Base-by-base conservation (phyloP, 2,329 filamentous ascomycete genomes). In the Byssoonygena ceratinophila region DNA sequence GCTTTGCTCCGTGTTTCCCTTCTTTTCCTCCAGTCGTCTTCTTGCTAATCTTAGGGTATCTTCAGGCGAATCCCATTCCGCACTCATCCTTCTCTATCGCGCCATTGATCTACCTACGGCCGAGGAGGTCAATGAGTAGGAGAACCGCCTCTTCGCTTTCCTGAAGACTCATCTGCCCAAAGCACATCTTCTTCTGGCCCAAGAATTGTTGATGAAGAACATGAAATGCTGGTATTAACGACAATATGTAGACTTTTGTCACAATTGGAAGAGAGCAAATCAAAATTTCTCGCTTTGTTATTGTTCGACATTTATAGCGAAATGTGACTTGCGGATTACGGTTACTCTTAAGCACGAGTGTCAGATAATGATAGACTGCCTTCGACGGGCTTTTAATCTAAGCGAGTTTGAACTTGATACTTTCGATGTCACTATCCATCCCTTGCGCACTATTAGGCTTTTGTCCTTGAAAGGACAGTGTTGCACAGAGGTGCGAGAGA, bases 51-150 rank as follows among this genome's bases (percentile, higher is more conserved):
- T 7, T 25, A 11, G 5, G 39, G 12, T 20, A 11, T 40, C n/a
- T 25, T 16, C 46, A 74, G 71, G 74, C 46, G 74, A 76, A 62
- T 73, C 71, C 46, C 73, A 76, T 59, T 76, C 73, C 37, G 74
- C 74, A 0, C 63, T 76, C 39, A 75, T 76, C 47, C 67, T 75
- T 45, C 68, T 76, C 16, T 76, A 76, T 57, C 68, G 71, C 49
- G 74, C 74, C 6, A 72, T 76, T 53, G 72, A 75, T 20, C 59
- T 76, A 45, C 74, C 74, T 5, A 69, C 67, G 47, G 64, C 64
- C 39, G 69, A 70, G 44, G 69, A 74, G 47, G 59, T 63, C 41
- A 59, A 63, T 22, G 55, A 58, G 36, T 57, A 52, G 44, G 20
- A 66, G 49, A 59, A 60, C 3, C 55, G 53, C 9, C 60, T 61